Percentiles rank a stretch among this genome's conserved stretches.
phyloP scores from a whole-genome alignment of 352 stramenopile genomes.

The Phytophthora kernoviae region DNA sequence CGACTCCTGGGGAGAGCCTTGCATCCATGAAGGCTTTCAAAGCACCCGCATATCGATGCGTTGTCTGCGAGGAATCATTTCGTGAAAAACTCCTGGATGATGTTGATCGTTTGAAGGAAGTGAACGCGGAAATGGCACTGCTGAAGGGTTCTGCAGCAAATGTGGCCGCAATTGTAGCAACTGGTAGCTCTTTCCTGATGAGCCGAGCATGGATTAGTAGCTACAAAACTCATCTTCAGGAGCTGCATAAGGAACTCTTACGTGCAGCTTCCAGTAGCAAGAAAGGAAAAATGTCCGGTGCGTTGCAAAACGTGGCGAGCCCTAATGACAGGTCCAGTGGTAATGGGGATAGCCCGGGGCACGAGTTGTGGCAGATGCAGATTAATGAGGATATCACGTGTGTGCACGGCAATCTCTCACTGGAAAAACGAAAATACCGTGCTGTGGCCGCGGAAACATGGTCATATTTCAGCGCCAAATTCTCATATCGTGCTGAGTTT shows the following conservation, averaged over 20 bases:
- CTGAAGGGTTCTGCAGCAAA: slow-evolving; percentile 42
- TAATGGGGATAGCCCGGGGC: slow-evolving; percentile 10
- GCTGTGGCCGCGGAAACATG: slow-evolving; percentile 55
- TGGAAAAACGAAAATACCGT: slow-evolving; percentile 76
- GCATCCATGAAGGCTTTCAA: slow-evolving; percentile 43
- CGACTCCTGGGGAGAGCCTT: background rate
- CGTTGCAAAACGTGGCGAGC: slow-evolving; percentile 11
- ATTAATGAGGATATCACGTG: slow-evolving; percentile 85
- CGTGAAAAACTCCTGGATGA: slow-evolving; percentile 59
- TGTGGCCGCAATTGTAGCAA: slow-evolving; percentile 25
- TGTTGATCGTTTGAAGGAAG: slow-evolving; percentile 52
- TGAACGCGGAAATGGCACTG: slow-evolving; percentile 51
- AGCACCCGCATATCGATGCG: slow-evolving; percentile 50
- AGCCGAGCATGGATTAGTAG: slow-evolving; percentile 74
- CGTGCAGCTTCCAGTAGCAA: slow-evolving; percentile 32
- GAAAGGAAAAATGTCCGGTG: slow-evolving; percentile 26
- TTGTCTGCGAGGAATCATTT: slow-evolving; percentile 51
- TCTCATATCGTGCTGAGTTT: slow-evolving; percentile 46
- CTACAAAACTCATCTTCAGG: slow-evolving; percentile 68
- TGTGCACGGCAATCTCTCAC: slow-evolving; percentile 59
- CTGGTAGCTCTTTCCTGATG: slow-evolving; percentile 54
- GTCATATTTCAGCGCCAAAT: slow-evolving; percentile 69
- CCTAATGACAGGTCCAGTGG: slow-evolving; percentile 4
- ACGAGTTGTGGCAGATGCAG: slow-evolving; percentile 37
- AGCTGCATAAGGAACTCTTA: slow-evolving; percentile 53